Evolutionary conservation across 805 yeast genomes (phyloP).

Genomic region (Candida koratica): DNA sequence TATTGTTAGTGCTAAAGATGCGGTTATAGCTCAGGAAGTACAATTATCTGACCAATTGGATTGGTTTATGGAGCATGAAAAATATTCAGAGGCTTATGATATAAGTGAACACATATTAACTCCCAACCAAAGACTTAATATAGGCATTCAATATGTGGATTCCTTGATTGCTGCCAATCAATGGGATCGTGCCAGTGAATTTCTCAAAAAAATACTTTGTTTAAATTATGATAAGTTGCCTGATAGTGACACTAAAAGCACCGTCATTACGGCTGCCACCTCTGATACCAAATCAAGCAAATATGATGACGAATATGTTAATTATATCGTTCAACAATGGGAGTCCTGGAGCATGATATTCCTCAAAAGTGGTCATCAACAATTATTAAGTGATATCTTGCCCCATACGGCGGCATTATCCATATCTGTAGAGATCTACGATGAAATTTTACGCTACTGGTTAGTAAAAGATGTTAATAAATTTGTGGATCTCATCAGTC

Average conservation of each 20-base stretch:
- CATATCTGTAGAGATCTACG: constrained; percentile 24
- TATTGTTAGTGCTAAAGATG: constrained; percentile 78
- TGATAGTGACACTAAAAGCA: constrained; percentile 30
- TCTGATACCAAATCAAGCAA: constrained; percentile 17
- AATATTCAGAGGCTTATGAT: constrained; percentile 71
- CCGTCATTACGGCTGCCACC: constrained; percentile 24
- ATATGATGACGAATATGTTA: constrained; percentile 17
- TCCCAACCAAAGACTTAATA: constrained; percentile 46
- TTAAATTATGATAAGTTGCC: constrained; percentile 21
- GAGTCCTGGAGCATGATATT: constrained; percentile 55
- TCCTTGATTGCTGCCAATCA: constrained; percentile 36
- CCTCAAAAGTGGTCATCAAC: constrained; percentile 43
- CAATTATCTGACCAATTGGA: constrained; percentile 62
- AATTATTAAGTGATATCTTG: constrained; percentile 46
- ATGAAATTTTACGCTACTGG: constrained; percentile 48
- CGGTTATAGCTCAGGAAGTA: constrained; percentile 69
- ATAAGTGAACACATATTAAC: constrained; percentile 58
- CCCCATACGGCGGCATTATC: constrained; percentile 47
- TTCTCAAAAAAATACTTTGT: constrained; percentile 32
- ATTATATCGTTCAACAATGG: constrained; percentile 50
- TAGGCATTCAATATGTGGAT: constrained; percentile 59
- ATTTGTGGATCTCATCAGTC: constrained; percentile 41
- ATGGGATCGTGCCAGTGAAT: constrained; percentile 56
- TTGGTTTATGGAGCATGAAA: constrained; percentile 61
- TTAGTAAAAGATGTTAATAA: constrained; percentile 24